These are phyloP conservation scores for Geotrichum bryndzae DNA, from an alignment of 1,139 yeast species.

Conservation along the genomic window DNA sequence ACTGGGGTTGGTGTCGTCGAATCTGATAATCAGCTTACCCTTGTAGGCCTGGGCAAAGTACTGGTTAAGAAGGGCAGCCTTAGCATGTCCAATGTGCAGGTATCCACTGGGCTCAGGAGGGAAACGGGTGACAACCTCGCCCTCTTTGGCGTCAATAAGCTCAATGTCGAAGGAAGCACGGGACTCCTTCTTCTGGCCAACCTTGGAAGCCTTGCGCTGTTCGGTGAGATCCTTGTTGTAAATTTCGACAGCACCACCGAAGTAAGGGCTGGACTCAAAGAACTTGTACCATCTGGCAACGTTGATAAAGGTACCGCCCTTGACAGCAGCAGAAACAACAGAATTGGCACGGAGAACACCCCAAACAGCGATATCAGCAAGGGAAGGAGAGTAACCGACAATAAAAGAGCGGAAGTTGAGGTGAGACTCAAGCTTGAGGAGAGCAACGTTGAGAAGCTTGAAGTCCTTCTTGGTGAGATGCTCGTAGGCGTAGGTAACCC, in stretches of 20 bases:
- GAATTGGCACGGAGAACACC: conserved; percentile 91
- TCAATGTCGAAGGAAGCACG: conserved; percentile 87
- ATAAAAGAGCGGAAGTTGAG: conserved; percentile 80
- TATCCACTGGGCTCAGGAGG: conserved; percentile 94
- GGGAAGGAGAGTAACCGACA: conserved; percentile 57
- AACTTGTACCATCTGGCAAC: conserved; percentile 90
- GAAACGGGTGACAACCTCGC: conserved; percentile 95
- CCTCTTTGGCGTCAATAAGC: conserved; percentile 81
- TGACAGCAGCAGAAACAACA: conserved; percentile 83
- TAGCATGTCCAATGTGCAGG: conserved; percentile 94
- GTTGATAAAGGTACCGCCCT: conserved; percentile 75
- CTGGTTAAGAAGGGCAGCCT: conserved; percentile 92
- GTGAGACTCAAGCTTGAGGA: conserved; percentile 76
- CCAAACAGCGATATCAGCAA: conserved; percentile 88
- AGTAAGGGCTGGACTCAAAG: conserved; percentile 58
- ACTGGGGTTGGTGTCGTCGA: conserved; percentile 95
- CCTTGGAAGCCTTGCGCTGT: conserved; percentile 62
- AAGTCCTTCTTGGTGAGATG: conserved; percentile 79
- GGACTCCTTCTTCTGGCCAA: conserved; percentile 46
- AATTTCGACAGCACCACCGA: conserved; percentile 64
- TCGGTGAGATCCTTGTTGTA: conserved; percentile 66
- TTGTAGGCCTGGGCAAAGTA: conserved; percentile 90
- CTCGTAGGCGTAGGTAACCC: conserved; percentile 65
- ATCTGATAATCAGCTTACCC: conserved; percentile 90
- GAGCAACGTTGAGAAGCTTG: conserved; percentile 69